Evolutionary conservation across 2,329 filamentous ascomycete species (phyloP), one percentile per base, ranked within the genome.

Genomic region (Fusarium haematococcum): DNA sequence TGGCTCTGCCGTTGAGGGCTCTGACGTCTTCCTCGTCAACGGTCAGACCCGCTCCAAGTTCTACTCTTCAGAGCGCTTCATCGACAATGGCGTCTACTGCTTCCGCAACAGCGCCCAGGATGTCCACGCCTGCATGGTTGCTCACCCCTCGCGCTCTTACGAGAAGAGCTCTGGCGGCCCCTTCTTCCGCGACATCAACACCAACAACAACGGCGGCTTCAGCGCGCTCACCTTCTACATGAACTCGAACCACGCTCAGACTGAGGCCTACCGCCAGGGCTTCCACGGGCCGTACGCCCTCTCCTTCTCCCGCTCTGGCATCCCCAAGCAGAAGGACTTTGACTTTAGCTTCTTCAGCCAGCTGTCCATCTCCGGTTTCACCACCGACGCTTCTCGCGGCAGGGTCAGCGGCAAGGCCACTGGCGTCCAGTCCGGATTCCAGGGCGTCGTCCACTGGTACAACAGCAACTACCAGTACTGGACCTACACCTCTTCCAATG

Each of bases 31-130:
- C 77, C 69, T 90, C 10, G 89, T 93, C 52, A 81, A 85, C 71
- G 88, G 90, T 25, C 84, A 93, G 79, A 93, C 91, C 0, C 88
- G 91, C 43, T 91, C 88, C 81, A 93, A 93, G 80, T 93, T 93
- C 84, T 93, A 91, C 83, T 92, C 90, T 2, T 91, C 89, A 68
- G 85, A 91, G 71, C 87, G 91, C n/a, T 93, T 92, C 81, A 93
- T 93, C 78, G 91, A 93, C 79, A 91, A 92, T 75, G 84, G 89
- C 52, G 86, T 88, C 30, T 91, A 92, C 79, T 93, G 91, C 80
- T 88, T 91, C 41, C 87, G 86, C 68, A 87, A 88, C 68, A 81
- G 80, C 33, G 77, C 79, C 63, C 80, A 83, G 58, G 76, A 81
- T 30, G 86, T 89, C 41, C 89, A 91, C 73, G 90, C 89, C 13